These are phyloP conservation scores for Cordyceps farinosa DNA, from an alignment of 2,329 filamentous ascomycete species.

Conservation along the genomic window DNA sequence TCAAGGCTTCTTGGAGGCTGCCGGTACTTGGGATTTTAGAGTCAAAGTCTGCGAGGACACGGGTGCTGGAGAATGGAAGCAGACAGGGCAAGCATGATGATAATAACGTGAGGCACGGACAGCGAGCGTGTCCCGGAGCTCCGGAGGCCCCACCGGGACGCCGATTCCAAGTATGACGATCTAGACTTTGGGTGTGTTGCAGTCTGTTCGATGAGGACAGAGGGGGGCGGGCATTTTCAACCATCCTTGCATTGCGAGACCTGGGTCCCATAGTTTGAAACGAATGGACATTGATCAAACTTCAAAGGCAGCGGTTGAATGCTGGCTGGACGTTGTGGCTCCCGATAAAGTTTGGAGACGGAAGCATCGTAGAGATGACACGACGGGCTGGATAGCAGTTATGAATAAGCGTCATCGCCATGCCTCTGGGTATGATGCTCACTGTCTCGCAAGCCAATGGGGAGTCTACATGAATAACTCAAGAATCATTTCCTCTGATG, in stretches of 20 bases:
- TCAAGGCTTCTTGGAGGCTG: too few relatives aligned
- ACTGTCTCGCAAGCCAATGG: neutral
- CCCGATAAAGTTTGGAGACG: neutral
- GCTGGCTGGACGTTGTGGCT: neutral
- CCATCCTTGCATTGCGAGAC: too few relatives aligned
- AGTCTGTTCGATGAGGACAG: too few relatives aligned
- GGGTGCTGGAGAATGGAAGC: neutral
- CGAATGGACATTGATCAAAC: too few relatives aligned
- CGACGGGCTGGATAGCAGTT: neutral
- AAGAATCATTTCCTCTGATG: neutral
- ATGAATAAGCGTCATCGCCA: neutral
- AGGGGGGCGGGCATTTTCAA: too few relatives aligned
- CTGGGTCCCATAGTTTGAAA: too few relatives aligned
- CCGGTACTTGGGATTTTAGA: too few relatives aligned
- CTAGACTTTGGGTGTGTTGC: neutral
- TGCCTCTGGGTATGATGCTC: neutral
- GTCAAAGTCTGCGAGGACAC: too few relatives aligned
- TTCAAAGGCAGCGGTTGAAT: too few relatives aligned
- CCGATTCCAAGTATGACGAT: slow-evolving; percentile 1
- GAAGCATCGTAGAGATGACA: neutral
- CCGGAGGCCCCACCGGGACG: slow-evolving; percentile 1
- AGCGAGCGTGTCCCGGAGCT: slow-evolving; percentile 4
- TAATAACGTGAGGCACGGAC: neutral
- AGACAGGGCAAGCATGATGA: neutral
- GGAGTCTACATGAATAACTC: too few relatives aligned